Base-by-base conservation (phyloP, 2,329 filamentous ascomycete species). In the Coniochaeta sp. region DNA sequence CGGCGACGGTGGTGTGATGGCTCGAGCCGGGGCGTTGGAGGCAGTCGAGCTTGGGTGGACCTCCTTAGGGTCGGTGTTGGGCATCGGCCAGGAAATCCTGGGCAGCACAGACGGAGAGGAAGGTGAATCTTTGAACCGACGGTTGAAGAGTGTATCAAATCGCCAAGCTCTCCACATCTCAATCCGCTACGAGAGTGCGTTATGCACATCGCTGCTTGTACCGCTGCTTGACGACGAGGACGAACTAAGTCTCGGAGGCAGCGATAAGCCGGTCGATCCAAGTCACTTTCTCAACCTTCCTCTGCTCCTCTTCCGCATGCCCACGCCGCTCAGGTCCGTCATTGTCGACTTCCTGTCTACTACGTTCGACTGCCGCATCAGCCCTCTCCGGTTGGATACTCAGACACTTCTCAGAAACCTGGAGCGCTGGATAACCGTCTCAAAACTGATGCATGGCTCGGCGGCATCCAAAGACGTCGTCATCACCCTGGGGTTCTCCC, bases 341-440 rank as follows among this genome's bases (percentile, higher is more conserved):
- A 64, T 86, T 0, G 62, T 74, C n/a, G 75, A 79, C 24, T 86
- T 85, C 68, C 70, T 86, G 12, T 73, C 77, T 3, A 75, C 70
- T 47, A 78, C 77, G 0, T 85, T 86, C 63, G 83, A 86, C 70
- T 84, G 81, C 62, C 81, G 81, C 30, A 76, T 85, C 52, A 79
- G 74, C 59, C 72, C 79, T 4, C 69, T 85, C 47, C 73, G 73
- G 0, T 68, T 86, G 2, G 79, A 80, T 6, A 83, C 81, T 7
- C 74, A 74, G 52, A 81, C 79, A 1, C 72, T 86, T 0, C 70
- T 83, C 19, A 19, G 24, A 4, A 44, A 44, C 55, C 22, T 57
- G 34, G 55, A 57, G 24, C 55, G 55, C 6, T 57, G 55, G 55
- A 57, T 57, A 19, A 30, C 26, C 12, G 22, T 44, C 6, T 40